Conservation (phyloP, 2,329 filamentous ascomycete species). For the Gnomoniopsis sp. region DNA sequence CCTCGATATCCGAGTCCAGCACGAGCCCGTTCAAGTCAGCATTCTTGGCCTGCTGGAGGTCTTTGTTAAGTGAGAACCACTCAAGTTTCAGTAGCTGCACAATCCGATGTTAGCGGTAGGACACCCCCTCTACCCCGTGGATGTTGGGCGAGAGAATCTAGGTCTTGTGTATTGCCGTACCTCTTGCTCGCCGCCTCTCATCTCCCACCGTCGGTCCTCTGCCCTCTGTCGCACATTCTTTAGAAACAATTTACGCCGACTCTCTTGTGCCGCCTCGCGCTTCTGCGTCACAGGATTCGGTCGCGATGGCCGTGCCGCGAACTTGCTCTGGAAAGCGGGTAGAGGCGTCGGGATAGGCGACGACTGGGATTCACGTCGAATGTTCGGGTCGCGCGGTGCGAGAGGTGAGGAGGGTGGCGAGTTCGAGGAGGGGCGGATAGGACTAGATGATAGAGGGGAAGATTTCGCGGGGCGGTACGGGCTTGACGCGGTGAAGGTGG, state of each 20-base stretch:
- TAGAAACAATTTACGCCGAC: conserved; percentile 65
- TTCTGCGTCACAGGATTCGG: conserved; percentile 57
- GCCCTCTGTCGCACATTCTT: conserved; percentile 60
- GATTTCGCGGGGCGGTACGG: conserved; percentile 43
- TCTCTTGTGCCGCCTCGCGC: conserved; percentile 61
- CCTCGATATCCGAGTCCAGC: conserved; percentile 50
- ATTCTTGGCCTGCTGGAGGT: conserved; percentile 36
- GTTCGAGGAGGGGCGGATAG: conserved; percentile 47
- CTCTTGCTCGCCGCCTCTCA: conserved; percentile 61
- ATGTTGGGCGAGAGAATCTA: neutral
- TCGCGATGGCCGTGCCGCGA: conserved; percentile 53
- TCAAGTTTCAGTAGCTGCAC: conserved; percentile 38
- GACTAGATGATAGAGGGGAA: conserved; percentile 55
- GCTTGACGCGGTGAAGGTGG: conserved; percentile 26
- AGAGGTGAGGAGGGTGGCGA: conserved; percentile 38
- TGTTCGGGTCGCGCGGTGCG: conserved; percentile 40
- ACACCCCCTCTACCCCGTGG: conserved; percentile 31
- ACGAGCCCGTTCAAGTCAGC: conserved; percentile 36
- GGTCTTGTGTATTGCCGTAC: conserved; percentile 30
- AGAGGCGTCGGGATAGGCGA: conserved; percentile 36
- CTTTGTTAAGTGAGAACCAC: conserved; percentile 36
- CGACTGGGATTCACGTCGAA: conserved; percentile 41
- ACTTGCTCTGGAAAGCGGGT: conserved; percentile 39
- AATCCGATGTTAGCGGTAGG: conserved; percentile 14
- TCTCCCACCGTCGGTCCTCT: conserved; percentile 58